A percentile compares a stretch with the other conserved stretches of the same genome.
phyloP scores from a whole-genome alignment of 768 basidiomycete genomes.

The Trametes cingulata region DNA sequence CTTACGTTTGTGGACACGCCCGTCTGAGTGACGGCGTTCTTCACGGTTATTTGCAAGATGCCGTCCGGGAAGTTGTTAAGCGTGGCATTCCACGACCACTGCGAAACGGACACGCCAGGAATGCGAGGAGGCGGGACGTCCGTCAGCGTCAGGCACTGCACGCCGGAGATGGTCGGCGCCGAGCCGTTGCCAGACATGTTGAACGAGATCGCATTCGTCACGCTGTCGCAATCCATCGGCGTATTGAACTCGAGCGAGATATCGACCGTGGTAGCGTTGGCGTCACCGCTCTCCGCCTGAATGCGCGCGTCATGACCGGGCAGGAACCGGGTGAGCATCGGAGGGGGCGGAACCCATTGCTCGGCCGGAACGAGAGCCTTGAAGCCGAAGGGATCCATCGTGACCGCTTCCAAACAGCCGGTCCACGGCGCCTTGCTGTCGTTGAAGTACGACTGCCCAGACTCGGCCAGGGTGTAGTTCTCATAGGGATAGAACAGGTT shows the following conservation, averaged over 20 bases:
- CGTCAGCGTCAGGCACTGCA: conserved; percentile 48
- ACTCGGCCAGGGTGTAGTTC: conserved; percentile 65
- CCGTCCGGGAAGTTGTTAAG: conserved; percentile 79
- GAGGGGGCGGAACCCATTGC: conserved; percentile 71
- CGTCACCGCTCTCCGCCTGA: conserved; percentile 43
- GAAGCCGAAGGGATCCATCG: conserved; percentile 75
- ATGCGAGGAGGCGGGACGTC: conserved; percentile 53
- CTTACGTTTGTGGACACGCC: conserved; percentile 57
- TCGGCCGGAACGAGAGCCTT: conserved; percentile 72
- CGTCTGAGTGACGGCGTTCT: conserved; percentile 48
- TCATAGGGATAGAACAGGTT: conserved; percentile 89
- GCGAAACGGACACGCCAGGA: conserved; percentile 54
- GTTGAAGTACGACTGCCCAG: conserved; percentile 61
- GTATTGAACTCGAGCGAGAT: conserved; percentile 80
- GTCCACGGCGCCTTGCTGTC: conserved; percentile 61
- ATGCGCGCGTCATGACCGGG: conserved; percentile 89
- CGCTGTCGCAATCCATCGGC: conserved; percentile 69
- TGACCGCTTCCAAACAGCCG: conserved; percentile 71
- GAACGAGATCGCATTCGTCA: conserved; percentile 64
- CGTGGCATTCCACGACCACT: conserved; percentile 76
- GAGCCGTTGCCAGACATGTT: conserved; percentile 65
- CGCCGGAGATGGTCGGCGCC: conserved; percentile 51
- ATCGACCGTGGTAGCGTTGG: conserved; percentile 57
- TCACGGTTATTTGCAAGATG: conserved; percentile 71
- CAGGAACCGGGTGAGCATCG: conserved; percentile 73